Base-by-base conservation (phyloP, 352 stramenopile genomes). In the Saprolegnia parasitica region DNA sequence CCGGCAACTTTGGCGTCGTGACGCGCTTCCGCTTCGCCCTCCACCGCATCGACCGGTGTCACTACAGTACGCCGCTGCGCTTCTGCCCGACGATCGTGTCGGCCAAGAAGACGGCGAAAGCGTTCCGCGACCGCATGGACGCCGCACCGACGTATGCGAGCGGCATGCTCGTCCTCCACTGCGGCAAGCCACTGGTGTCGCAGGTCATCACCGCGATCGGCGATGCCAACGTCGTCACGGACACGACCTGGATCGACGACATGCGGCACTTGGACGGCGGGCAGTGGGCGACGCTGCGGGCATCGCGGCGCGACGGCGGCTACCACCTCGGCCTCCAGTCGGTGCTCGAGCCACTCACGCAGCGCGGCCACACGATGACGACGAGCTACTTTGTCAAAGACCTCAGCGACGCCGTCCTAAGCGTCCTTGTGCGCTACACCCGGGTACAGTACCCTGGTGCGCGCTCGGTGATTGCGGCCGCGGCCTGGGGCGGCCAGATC, bases 1-100 rank as follows among this genome's bases (percentile, higher is more conserved):
- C 52, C 24, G 52, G 52, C 52, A 60, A 60, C 35, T 60, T 60
- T 60, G 52, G 52, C 52, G 11, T 60, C 35, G 52, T 60, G 35
- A 60, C 52, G 35, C 52, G 52, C 24, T 24, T 60, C n/a, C 52
- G 52, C 13, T 60, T 60, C 35, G 52, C 52, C 3, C 35, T 60
- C 24, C 52, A 60, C 9, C 24, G 35, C 35, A 24, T 60, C 35
- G 52, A 60, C 24, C 11, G n/a, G 24, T 60, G 52, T 9, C n/a
- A 60, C 35, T 60, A 60, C 35, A 40, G 24, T 18, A 60, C 20
- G 52, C 52, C 52, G 13, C 24, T 60, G 24, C 52, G 52, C 10
- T 2, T 60, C 13, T 60, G 52, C 35, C 52, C 52, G 35, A 42
- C 52, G 4, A 16, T 42, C 16, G 24, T n/a, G 35, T 60, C 52